Evolutionary conservation across 495 filamentous ascomycete species (phyloP).

Genomic region (Hyaloscypha variabilis): DNA sequence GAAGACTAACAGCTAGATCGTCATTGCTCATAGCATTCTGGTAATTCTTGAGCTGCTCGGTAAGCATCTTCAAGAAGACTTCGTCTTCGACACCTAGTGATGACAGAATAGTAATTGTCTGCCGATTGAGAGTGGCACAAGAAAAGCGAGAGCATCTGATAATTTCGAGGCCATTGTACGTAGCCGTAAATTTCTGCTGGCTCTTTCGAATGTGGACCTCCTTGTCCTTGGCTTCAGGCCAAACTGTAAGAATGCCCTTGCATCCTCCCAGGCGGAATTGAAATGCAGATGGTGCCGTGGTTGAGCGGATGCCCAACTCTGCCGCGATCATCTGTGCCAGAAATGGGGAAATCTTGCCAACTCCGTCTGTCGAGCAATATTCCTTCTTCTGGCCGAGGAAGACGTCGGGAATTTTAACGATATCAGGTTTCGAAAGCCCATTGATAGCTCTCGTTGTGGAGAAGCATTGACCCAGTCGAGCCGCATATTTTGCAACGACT

Average conservation of each 20-base stretch:
- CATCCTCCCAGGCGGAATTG: conserved; percentile 92
- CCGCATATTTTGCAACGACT: conserved; percentile 81
- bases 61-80: conserved; percentile 69
- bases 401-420: conserved; percentile 63
- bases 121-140: conserved; percentile 79
- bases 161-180: conserved; percentile 76
- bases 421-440: conserved; percentile 33
- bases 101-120: conserved; percentile 84
- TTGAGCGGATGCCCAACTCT: conserved; percentile 56
- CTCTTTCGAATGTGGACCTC: conserved; percentile 79
- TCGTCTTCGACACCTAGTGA: conserved; percentile 70
- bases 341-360: conserved; percentile 86
- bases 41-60: conserved; percentile 63
- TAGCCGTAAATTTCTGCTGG: conserved; percentile 84
- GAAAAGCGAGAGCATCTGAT: conserved; percentile 77
- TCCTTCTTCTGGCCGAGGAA: conserved; percentile 48
- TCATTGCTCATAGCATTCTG: conserved; percentile 68
- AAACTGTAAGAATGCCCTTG: conserved; percentile 85
- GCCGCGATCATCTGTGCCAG: conserved; percentile 69
- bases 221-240: conserved; percentile 55
- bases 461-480: conserved; percentile 91
- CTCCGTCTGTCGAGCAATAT: conserved; percentile 84
- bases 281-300: conserved; percentile 71
- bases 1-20: conserved; percentile 59
- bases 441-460: conserved; percentile 82